These are phyloP conservation scores for Trametes meyenii DNA, from an alignment of 768 basidiomycete genomes.

Conservation along the genomic window DNA sequence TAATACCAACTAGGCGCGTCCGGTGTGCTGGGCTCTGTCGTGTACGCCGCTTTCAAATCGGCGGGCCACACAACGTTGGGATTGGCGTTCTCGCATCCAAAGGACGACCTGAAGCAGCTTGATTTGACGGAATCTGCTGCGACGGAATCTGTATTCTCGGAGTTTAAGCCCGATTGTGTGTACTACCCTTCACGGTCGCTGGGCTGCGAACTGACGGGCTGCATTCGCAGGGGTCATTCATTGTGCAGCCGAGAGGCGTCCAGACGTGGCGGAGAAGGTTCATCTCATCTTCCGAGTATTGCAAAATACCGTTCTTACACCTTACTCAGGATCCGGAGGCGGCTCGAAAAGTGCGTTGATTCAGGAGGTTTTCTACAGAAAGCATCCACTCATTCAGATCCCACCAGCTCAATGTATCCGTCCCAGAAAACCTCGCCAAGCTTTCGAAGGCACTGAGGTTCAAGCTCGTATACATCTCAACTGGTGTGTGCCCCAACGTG, in stretches of 20 bases:
- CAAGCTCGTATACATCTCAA: conserved; percentile 89
- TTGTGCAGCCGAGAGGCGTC: conserved; percentile 92
- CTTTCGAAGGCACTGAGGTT: conserved; percentile 65
- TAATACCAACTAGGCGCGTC: conserved; percentile 68
- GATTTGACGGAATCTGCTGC: conserved; percentile 66
- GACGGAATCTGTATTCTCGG: conserved; percentile 55
- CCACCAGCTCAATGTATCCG: conserved; percentile 74
- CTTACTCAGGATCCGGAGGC: conserved; percentile 65
- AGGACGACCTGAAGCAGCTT: conserved; percentile 54
- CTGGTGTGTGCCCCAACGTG: conserved; percentile 47
- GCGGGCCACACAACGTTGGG: conserved; percentile 54
- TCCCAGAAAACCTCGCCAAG: conserved; percentile 71
- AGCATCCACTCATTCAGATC: neutral
- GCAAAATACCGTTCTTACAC: neutral
- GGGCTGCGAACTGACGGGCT: neutral
- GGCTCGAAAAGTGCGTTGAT: conserved; percentile 54
- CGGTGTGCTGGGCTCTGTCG: conserved; percentile 85
- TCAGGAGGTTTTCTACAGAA: neutral
- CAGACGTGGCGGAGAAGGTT: conserved; percentile 92
- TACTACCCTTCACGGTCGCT: conserved; percentile 24
- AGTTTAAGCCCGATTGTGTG: conserved; percentile 73
- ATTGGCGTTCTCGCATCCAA: conserved; percentile 72
- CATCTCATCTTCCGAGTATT: conserved; percentile 21
- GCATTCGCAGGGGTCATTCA: conserved; percentile 76
- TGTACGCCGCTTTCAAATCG: conserved; percentile 65